These are phyloP conservation scores for Tephrocybe sp. DNA, from an alignment of 768 basidiomycete genomes.

Conservation along the genomic window DNA sequence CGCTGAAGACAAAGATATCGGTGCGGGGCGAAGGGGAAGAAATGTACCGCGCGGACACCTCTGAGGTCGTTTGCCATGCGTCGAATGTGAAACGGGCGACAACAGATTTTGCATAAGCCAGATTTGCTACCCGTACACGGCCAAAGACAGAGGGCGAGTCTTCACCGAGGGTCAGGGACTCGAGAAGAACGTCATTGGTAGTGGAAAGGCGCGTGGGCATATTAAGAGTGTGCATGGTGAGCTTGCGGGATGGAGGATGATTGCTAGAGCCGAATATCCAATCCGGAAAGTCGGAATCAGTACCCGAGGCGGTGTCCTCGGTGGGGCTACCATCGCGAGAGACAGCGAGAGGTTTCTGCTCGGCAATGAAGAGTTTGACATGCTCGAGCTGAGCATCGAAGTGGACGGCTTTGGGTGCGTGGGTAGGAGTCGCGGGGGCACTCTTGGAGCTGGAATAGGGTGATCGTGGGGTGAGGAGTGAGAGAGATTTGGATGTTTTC, in stretches of 20 bases:
- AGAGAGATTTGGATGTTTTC: constrained; percentile 63
- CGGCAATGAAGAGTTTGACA: constrained; percentile 90
- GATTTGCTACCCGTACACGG: constrained; percentile 73
- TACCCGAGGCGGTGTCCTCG: constrained; percentile 70
- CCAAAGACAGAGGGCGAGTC: constrained; percentile 65
- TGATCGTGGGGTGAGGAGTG: constrained; percentile 45
- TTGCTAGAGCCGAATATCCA: constrained; percentile 56
- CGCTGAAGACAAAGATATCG: constrained; percentile 76
- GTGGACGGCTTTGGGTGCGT: constrained; percentile 76
- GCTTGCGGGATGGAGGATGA: constrained; percentile 26
- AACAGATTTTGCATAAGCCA: constrained; percentile 85
- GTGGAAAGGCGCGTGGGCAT: constrained; percentile 48
- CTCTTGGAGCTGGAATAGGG: constrained; percentile 50
- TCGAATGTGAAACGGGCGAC: constrained; percentile 92
- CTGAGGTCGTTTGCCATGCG: constrained; percentile 93
- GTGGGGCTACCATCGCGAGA: constrained; percentile 88
- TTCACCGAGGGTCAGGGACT: constrained; percentile 49
- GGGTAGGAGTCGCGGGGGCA: constrained; percentile 78
- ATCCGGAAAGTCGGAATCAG: constrained; percentile 73
- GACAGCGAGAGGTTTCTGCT: constrained; percentile 93
- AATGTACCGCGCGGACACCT: constrained; percentile 76
- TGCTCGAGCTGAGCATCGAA: constrained; percentile 92
- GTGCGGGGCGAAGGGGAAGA: constrained; percentile 45
- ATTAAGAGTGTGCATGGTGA: constrained; percentile 66
- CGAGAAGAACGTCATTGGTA: constrained; percentile 49